Evolutionary conservation across 495 filamentous ascomycete genomes (phyloP), one percentile per base, ranked within the genome.

Genomic region (Lepidopterella palustris): DNA sequence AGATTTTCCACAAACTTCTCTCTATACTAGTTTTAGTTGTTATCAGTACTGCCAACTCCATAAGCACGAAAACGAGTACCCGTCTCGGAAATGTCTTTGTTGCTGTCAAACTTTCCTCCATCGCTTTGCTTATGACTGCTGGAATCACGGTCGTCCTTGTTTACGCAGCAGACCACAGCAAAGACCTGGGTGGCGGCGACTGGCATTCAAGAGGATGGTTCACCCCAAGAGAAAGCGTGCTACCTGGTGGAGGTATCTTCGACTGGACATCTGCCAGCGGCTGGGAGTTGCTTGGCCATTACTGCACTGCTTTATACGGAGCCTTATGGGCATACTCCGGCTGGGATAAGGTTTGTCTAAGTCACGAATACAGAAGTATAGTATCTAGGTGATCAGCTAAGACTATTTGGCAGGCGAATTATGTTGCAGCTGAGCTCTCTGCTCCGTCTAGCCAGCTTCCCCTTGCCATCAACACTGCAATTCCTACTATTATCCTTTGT

Each of bases 271-370:
- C 56, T 5, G 24, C 80, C 23, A 63, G 70, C 5, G 55, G 59
- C 11, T 84, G 81, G 81, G 75, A 80, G 56, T 60, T 75, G 20
- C 70, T 82, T 48, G 81, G 81, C 0, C 76, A 81, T 59, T 77
- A 77, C 28, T 79, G 78, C 3, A 73, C 80, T 0, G 80, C 79
- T 0, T 57, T 82, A 2, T 82, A 82, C 60, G 80, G 74, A 0
- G 81, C 78, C 0, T 56, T 82, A 28, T 84, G 80, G 80, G 80
- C 78, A 4, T 84, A 82, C 54, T 79, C 76, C 1, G 81, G 81
- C 4, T 84, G 81, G 81, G 81, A 84, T 59, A 82, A 83, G 68
- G 80, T 80, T 55, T 66, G 73, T 57, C 45, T 5, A 45, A 9
- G 9, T 27, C 4, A 1, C 9, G 6, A 3, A 27, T 13, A 27